These are phyloP conservation scores for Cordyceps cicadae DNA, from an alignment of 2,329 filamentous ascomycete genomes.

Conservation along the genomic window DNA sequence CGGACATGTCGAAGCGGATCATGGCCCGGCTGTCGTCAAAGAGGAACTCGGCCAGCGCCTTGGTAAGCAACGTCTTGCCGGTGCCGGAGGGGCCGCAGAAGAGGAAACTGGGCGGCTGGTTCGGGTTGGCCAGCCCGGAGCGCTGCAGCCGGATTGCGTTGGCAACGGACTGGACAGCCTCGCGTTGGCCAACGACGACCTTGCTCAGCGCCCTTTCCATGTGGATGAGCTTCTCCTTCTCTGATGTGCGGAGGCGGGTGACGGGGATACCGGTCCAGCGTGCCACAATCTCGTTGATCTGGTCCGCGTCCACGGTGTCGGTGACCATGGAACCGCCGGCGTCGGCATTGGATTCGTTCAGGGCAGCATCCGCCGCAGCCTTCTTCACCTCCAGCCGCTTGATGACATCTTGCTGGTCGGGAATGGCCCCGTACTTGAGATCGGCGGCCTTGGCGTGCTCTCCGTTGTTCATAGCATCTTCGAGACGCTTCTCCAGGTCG, in stretches of 20 bases:
- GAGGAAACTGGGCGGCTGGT: slow-evolving; percentile 93
- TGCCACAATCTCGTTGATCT: slow-evolving; percentile 97
- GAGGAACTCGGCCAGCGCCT: slow-evolving; percentile 92
- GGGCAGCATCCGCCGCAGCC: slow-evolving; percentile 63
- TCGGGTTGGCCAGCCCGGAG: slow-evolving; percentile 89
- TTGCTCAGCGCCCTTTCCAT: slow-evolving; percentile 86
- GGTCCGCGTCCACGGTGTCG: slow-evolving; percentile 89
- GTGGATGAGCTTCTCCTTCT: slow-evolving; percentile 96
- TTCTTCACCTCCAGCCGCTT: slow-evolving; percentile 74
- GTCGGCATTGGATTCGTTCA: slow-evolving; percentile 49
- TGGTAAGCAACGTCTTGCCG: slow-evolving; percentile 94
- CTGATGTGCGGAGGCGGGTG: slow-evolving; percentile 83
- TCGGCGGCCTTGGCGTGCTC: slow-evolving; percentile 86
- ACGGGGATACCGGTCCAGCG: slow-evolving; percentile 98
- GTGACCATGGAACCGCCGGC: slow-evolving; percentile 69
- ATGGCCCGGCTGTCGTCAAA: slow-evolving; percentile 96
- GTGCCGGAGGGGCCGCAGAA: slow-evolving; percentile 98
- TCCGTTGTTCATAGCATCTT: slow-evolving; percentile 81
- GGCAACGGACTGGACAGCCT: slow-evolving; percentile 86
- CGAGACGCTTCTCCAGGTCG: slow-evolving; percentile 79
- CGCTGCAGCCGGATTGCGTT: slow-evolving; percentile 94
- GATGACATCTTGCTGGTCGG: slow-evolving; percentile 78
- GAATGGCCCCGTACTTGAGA: slow-evolving; percentile 94
- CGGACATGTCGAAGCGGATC: slow-evolving; percentile 99
- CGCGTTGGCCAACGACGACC: slow-evolving; percentile 85